Evolutionary conservation across 2,329 filamentous ascomycete genomes (phyloP).

Genomic region (Zymoseptoria brevis): DNA sequence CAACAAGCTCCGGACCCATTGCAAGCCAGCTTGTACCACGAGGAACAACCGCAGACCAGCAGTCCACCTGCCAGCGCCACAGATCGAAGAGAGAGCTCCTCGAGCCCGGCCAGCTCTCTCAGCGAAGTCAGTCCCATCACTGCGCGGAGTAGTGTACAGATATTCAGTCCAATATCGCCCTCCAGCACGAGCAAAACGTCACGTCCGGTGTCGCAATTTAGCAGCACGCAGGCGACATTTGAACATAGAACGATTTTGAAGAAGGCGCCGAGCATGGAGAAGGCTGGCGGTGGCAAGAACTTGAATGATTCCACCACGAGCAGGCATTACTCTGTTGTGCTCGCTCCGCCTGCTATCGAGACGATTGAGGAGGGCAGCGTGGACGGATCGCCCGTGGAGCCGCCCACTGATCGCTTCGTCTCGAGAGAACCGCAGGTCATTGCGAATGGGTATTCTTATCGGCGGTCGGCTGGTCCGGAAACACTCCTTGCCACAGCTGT

Average conservation of each 20-base stretch:
- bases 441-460: slow-evolving; percentile 6
- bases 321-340: slow-evolving; percentile 8
- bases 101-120: slow-evolving; percentile 14
- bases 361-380: slow-evolving; percentile 13
- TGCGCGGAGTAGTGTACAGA: slow-evolving; percentile 9
- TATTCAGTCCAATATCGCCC: slow-evolving; percentile 14
- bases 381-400: slow-evolving; percentile 12
- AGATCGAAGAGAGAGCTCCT: slow-evolving; percentile 3
- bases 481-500: not conserved
- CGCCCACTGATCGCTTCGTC: not conserved
- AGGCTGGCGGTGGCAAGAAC: not conserved
- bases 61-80: slow-evolving; percentile 19
- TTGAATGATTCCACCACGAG: slow-evolving; percentile 5
- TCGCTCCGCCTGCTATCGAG: slow-evolving; percentile 13
- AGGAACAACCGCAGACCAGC: slow-evolving; percentile 20
- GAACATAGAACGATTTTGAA: slow-evolving; percentile 2
- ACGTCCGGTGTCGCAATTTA: slow-evolving; percentile 14
- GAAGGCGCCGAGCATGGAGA: not conserved
- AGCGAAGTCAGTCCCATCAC: slow-evolving; percentile 21
- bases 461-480: slow-evolving; percentile 1
- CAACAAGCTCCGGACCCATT: slow-evolving; percentile 24
- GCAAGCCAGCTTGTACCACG: slow-evolving; percentile 20
- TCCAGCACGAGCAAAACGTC: slow-evolving; percentile 10
- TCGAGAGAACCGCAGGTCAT: slow-evolving; percentile 6
- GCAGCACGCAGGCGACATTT: not conserved